phyloP scores from a whole-genome alignment of 2,329 filamentous ascomycete species.

The Colletotrichum sp. region DNA sequence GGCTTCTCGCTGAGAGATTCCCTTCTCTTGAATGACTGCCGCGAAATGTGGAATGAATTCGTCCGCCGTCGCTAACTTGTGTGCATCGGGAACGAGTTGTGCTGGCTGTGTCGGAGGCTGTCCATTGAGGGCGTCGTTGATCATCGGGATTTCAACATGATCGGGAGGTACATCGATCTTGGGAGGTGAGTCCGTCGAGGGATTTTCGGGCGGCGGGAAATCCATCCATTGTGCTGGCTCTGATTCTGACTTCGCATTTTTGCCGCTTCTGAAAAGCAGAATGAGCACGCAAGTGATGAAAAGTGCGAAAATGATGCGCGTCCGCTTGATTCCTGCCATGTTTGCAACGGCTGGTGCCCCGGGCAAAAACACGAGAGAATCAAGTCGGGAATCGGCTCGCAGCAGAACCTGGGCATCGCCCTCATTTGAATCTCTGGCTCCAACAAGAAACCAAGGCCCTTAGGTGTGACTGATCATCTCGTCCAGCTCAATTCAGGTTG shows the following conservation, averaged over 20 bases:
- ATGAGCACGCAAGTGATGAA: neutral
- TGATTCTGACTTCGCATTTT: neutral
- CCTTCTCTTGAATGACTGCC: neutral
- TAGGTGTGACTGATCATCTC: neutral
- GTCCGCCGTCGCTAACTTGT: constrained; percentile 1
- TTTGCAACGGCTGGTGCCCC: neutral
- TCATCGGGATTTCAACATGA: neutral
- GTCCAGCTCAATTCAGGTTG: neutral
- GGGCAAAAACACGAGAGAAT: neutral
- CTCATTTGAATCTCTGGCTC: neutral
- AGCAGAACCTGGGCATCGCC: neutral
- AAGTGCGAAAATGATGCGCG: neutral
- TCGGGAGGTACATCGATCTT: neutral
- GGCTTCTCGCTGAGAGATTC: neutral
- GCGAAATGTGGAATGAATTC: constrained; percentile 4
- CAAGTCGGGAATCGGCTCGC: neutral
- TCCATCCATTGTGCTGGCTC: neutral
- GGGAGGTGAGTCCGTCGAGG: neutral
- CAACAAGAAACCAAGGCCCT: neutral
- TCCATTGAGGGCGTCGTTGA: neutral
- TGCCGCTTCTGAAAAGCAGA: neutral
- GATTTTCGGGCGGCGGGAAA: neutral
- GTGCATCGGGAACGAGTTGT: neutral
- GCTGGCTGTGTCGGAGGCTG: neutral
- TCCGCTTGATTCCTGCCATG: constrained; percentile 3